phyloP scores from a whole-genome alignment of 108 stramenopile genomes.

The Asterionellopsis glacialis region DNA sequence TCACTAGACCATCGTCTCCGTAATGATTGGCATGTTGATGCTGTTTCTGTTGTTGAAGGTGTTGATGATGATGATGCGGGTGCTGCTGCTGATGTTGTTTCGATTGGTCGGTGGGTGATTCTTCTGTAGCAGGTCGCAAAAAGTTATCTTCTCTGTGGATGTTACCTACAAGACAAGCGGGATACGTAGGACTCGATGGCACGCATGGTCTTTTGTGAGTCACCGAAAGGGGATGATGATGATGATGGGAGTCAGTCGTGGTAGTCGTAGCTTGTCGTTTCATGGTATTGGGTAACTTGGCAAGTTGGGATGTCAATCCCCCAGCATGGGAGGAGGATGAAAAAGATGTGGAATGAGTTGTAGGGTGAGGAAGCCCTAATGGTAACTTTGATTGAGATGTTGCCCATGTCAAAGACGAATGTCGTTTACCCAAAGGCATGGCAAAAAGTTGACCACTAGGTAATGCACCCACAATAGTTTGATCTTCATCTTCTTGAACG shows the following conservation, averaged over 20 bases:
- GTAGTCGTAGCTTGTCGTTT: no score
- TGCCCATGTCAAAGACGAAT: neutral
- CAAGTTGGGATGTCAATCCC: neutral
- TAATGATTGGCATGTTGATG: neutral
- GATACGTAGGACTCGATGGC: slow-evolving; percentile 23
- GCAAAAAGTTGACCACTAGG: slow-evolving; percentile 74
- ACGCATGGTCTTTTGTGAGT: slow-evolving; percentile 11
- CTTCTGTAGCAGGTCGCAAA: neutral
- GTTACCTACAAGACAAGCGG: slow-evolving; percentile 22
- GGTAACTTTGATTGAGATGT: slow-evolving; percentile 12
- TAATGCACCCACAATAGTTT: slow-evolving; percentile 61
- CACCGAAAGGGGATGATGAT: neutral
- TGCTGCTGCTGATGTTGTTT: neutral
- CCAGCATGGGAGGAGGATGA: slow-evolving; percentile 9
- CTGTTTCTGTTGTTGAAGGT: neutral
- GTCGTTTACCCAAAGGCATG: slow-evolving; percentile 50
- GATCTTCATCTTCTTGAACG: neutral
- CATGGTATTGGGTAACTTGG: neutral
- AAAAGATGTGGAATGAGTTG: neutral
- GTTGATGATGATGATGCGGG: neutral
- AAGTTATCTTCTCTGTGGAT: slow-evolving; percentile 6
- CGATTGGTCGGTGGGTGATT: neutral
- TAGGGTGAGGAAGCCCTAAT: slow-evolving; percentile 24
- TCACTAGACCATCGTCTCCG: neutral
- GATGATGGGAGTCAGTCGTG: no score